A percentile compares a stretch with the other conserved stretches of the same genome.
Evolutionary conservation across 1,284 basidiomycete genomes (phyloP).

Genomic region (Athelia sp.): DNA sequence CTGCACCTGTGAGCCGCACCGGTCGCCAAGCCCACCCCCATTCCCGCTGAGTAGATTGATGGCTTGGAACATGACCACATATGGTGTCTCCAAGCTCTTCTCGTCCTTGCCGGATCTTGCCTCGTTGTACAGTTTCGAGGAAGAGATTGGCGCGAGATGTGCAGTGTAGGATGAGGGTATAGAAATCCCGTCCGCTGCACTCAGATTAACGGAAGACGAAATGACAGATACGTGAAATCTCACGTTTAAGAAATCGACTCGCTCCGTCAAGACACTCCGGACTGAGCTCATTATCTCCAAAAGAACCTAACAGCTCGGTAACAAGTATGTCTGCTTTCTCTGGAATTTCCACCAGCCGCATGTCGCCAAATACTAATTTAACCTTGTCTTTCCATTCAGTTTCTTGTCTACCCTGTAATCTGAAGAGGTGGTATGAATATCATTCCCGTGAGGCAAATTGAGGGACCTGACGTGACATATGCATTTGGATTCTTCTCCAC

Average conservation of each 20-base stretch:
- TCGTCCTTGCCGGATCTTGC: slow-evolving; percentile 60
- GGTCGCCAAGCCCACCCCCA: slow-evolving; percentile 49
- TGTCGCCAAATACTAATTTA: slow-evolving; percentile 86
- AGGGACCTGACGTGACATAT: slow-evolving; percentile 69
- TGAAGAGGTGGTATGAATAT: slow-evolving; percentile 25
- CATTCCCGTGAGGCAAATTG: slow-evolving; percentile 3
- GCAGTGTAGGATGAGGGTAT: slow-evolving; percentile 97
- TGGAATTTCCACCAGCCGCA: slow-evolving; percentile 78
- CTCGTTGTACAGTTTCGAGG: slow-evolving; percentile 87
- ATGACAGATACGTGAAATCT: slow-evolving; percentile 21
- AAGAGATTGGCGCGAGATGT: slow-evolving; percentile 89
- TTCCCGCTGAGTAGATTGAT: slow-evolving; percentile 84
- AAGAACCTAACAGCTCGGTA: slow-evolving; percentile 93
- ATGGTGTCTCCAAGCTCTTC: slow-evolving; percentile 84
- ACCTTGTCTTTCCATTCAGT: slow-evolving; percentile 86
- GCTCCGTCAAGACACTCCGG: slow-evolving; percentile 98
- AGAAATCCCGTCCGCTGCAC: slow-evolving; percentile 84
- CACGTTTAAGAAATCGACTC: slow-evolving; percentile 84
- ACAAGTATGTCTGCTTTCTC: slow-evolving; percentile 92
- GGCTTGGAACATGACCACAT: slow-evolving; percentile 97
- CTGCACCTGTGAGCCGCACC: slow-evolving; percentile 82
- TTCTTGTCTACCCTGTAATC: slow-evolving; percentile 76
- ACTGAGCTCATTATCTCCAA: slow-evolving; percentile 98
- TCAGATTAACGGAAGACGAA: slow-evolving; percentile 5
- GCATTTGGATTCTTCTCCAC: slow-evolving; percentile 97